These are phyloP conservation scores for Trichosporon sp. DNA, from an alignment of 1,284 basidiomycete species.

Conservation along the genomic window DNA sequence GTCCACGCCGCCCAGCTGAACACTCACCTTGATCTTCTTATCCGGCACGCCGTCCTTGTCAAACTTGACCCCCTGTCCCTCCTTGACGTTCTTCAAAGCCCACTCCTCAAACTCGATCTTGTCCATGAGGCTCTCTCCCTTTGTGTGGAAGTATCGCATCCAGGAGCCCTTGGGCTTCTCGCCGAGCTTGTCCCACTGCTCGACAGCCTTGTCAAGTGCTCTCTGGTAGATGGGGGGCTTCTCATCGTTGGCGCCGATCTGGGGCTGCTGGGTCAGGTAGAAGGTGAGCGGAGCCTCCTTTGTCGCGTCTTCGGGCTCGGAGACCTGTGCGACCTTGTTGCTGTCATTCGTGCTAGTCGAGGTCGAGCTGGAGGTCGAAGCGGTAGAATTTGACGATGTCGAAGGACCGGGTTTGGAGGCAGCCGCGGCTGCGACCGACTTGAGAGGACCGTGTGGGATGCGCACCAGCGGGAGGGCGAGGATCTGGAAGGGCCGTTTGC, in stretches of 20 bases:
- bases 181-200: constrained; percentile 42
- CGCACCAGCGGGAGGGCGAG: constrained; percentile 40
- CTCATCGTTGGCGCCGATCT: not conserved
- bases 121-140: constrained; percentile 48
- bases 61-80: constrained; percentile 35
- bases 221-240: constrained; percentile 15
- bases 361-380: constrained; percentile 5
- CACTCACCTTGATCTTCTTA: constrained; percentile 31
- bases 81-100: constrained; percentile 39
- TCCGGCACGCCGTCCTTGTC: constrained; percentile 25
- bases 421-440: constrained; percentile 2
- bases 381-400: constrained; percentile 6
- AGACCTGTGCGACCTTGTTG: constrained; percentile 19
- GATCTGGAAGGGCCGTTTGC: constrained; percentile 32
- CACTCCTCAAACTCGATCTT: constrained; percentile 48
- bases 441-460: constrained; percentile 24
- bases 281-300: constrained; percentile 16
- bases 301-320: constrained; percentile 8
- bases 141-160: constrained; percentile 44
- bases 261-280: constrained; percentile 24
- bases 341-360: too few species aligned
- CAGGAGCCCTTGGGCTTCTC: constrained; percentile 35
- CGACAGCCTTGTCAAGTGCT: constrained; percentile 32
- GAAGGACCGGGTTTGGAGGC: not conserved
- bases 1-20: not conserved